A percentile compares a stretch with the other conserved stretches of the same genome.
These are phyloP conservation scores for Trypanosoma mega DNA, from an alignment of 208 protist species.

Conservation along the genomic window DNA sequence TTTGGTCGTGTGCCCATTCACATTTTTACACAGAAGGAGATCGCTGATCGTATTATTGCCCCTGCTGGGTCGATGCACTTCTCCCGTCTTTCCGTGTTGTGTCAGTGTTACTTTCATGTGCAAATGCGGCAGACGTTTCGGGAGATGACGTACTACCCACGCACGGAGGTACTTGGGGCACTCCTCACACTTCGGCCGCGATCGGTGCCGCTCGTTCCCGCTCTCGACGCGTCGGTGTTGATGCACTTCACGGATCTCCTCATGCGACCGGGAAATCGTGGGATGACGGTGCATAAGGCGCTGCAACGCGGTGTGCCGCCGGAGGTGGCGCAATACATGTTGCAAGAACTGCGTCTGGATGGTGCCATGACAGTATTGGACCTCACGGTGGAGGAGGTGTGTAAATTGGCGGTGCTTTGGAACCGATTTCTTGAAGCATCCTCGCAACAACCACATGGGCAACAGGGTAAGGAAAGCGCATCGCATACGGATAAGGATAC, in stretches of 20 bases:
- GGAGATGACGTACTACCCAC: conserved; percentile 86
- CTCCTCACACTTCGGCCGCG: conserved; percentile 84
- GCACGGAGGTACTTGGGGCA: conserved; percentile 76
- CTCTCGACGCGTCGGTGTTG: conserved; percentile 64
- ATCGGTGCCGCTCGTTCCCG: conserved; percentile 36
- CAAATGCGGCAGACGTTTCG: conserved; percentile 74
- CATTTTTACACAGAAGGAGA: conserved; percentile 87
- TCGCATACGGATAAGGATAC: conserved; percentile 2
- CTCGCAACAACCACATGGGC: conserved; percentile 21
- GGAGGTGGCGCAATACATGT: conserved; percentile 81
- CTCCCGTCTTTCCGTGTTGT: conserved; percentile 76
- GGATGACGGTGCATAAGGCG: conserved; percentile 65
- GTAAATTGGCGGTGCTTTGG: conserved; percentile 67
- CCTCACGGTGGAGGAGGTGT: conserved; percentile 68
- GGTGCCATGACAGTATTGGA: conserved; percentile 79
- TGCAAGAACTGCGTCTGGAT: conserved; percentile 83
- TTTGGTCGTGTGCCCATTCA: conserved; percentile 86
- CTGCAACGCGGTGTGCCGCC: conserved; percentile 54
- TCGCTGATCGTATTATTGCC: conserved; percentile 82
- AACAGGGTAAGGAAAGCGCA: conserved; percentile 31
- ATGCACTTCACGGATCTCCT: conserved; percentile 80
- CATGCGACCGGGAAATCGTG: conserved; percentile 66
- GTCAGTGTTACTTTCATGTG: conserved; percentile 83
- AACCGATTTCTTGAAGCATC: conserved; percentile 64
- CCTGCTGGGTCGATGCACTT: conserved; percentile 72